Conservation (phyloP, 257 asterid species). For the Nyctanthes arbortristis region DNA sequence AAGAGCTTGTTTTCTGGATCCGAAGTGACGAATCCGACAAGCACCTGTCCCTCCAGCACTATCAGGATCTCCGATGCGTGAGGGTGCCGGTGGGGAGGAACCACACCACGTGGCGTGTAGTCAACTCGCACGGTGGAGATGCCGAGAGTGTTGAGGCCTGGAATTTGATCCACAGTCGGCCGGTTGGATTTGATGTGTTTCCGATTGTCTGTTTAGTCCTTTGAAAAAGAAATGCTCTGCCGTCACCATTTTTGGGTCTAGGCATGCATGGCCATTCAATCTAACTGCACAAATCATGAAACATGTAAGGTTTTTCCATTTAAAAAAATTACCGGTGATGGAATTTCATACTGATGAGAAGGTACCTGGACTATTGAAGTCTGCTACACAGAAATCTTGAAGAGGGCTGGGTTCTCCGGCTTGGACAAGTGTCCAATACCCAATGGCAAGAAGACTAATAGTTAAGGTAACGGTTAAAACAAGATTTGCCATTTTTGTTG, state of each 20-base stretch:
- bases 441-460: conserved; percentile 21
- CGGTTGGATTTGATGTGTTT: conserved; percentile 57
- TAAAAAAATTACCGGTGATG: conserved; percentile 1
- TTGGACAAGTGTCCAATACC: conserved; percentile 22
- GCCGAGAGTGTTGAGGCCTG: conserved; percentile 59
- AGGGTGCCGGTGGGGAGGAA: conserved; percentile 53
- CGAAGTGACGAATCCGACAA: conserved; percentile 47
- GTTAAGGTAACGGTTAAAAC: conserved; percentile 18
- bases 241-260: conserved; percentile 39
- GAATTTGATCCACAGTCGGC: conserved; percentile 43
- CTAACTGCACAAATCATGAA: conserved; percentile 24
- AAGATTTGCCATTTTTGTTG: conserved; percentile 23
- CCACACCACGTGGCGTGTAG: conserved; percentile 41
- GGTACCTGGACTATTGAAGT: conserved; percentile 41
- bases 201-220: conserved; percentile 39
- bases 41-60: conserved; percentile 45
- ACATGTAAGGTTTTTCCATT: background rate
- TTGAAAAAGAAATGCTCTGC: conserved; percentile 45
- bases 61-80: conserved; percentile 44
- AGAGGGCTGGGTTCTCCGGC: conserved; percentile 51
- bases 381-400: conserved; percentile 57
- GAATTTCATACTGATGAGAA: too few relatives aligned
- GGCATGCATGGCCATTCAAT: conserved; percentile 48
- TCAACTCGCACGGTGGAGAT: conserved; percentile 54
- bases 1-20: conserved; percentile 46